Evolutionary conservation across 129 eudicot species (phyloP).

Genomic region (Ambrosia artemisiifolia): DNA sequence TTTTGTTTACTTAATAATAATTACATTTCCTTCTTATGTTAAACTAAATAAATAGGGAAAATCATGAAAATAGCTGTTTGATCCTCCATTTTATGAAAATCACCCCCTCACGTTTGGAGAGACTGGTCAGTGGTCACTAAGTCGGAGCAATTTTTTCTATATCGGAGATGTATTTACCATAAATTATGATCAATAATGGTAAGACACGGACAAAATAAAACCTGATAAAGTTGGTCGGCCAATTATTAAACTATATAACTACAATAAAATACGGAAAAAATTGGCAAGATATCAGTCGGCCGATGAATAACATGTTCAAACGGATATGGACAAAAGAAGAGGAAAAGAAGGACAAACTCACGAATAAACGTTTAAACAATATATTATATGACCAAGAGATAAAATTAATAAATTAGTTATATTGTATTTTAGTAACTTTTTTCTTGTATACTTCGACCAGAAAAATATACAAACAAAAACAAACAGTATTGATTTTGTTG

Average conservation of each 20-base stretch:
- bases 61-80: too few species aligned
- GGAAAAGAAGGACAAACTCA: not conserved
- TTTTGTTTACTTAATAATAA: too few species aligned
- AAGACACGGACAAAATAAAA: not conserved
- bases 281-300: conserved; percentile 23
- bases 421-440: not conserved
- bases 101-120: too few species aligned
- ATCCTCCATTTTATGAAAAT: too few species aligned
- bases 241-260: not conserved
- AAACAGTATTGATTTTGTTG: not conserved
- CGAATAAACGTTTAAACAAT: conserved; percentile 3
- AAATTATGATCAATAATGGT: too few species aligned
- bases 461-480: not conserved
- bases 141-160: too few species aligned
- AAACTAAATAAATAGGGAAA: too few species aligned
- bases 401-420: not conserved
- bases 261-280: not conserved
- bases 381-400: not conserved
- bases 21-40: too few species aligned
- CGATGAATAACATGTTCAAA: not conserved
- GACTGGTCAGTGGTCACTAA: too few species aligned
- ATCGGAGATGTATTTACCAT: too few species aligned
- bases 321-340: conserved; percentile 1
- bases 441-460: not conserved
- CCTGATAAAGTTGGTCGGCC: not conserved